Conservation (phyloP, 1,284 basidiomycete species). For the Malassezia japonica region DNA sequence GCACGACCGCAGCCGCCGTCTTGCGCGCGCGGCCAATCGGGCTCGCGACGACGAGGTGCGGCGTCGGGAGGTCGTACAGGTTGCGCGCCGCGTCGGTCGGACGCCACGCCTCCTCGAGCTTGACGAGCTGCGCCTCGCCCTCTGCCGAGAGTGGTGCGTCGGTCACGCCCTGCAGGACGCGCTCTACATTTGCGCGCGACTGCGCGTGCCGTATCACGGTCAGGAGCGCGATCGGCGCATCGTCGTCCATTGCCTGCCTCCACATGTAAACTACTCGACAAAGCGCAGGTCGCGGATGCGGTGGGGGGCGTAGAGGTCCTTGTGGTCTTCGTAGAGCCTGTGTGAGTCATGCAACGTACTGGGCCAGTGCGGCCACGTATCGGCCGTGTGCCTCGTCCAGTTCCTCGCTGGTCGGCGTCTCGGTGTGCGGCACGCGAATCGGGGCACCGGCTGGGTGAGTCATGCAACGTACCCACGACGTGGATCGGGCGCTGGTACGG, state of each 20-base stretch:
- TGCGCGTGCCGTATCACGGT: conserved; percentile 40
- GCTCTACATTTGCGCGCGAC: conserved; percentile 38
- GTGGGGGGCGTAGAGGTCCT: conserved; percentile 19
- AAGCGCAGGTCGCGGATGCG: background rate
- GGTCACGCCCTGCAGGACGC: conserved; percentile 36
- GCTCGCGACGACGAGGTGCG: conserved; percentile 29
- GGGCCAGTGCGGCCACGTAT: conserved; percentile 70
- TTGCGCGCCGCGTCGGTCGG: background rate
- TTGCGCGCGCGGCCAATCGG: conserved; percentile 29
- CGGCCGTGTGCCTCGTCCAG: conserved; percentile 67
- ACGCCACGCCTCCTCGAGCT: conserved; percentile 19
- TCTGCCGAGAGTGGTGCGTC: conserved; percentile 32
- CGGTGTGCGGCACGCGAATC: conserved; percentile 66
- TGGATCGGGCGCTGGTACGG: conserved; percentile 91
- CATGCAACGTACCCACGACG: conserved; percentile 57
- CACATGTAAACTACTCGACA: background rate
- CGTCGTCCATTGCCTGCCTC: background rate
- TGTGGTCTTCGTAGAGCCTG: conserved; percentile 46
- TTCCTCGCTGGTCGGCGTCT: conserved; percentile 71
- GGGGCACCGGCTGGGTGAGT: conserved; percentile 61
- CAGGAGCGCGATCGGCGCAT: conserved; percentile 11
- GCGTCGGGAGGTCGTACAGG: conserved; percentile 19
- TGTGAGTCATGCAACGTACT: conserved; percentile 10
- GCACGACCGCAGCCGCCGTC: conserved; percentile 27
- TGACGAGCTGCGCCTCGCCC: conserved; percentile 31